Evolutionary conservation across 805 yeast genomes (phyloP), one percentile per base, ranked within the genome.

Genomic region (Jamesozyma gamospora): DNA sequence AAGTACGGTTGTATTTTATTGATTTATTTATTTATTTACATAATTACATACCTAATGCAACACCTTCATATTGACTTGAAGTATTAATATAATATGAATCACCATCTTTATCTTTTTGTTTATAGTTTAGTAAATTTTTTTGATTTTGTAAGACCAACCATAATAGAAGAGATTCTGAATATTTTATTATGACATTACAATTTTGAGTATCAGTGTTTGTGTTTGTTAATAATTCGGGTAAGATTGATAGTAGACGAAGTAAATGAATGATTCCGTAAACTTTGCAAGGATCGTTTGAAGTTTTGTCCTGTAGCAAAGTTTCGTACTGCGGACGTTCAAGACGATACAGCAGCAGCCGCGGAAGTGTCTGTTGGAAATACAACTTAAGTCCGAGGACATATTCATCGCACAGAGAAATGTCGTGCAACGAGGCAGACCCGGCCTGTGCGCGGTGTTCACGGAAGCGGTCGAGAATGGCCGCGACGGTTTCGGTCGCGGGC

Each of bases 201-300:
- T 87, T 76, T 42, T 77, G 79, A n/a, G 72, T 68, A 51, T 87
- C 96, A 87, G 87, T 82, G 8, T 77, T 64, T 1, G 95, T 77
- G 46, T 78, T 79, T 0, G 85, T 72, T 39, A 88, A 71, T n/a
- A 87, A 63, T 10, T 86, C 92, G 0, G 98, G 97, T 33, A 92
- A 62, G 1, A 83, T 68, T 13, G 84, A 80, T 47, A 87, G 66
- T 41, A 90, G 62, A 47, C 98, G 67, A 43, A 90, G 62, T 28
- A 92, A 63, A 60, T 88, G 96, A 50, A 84, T 88, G 1, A 80
- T 70, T 0, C 96, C 95, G 52, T 88, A 90, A 0, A 80, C 56
- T 2, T 70, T 67, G 14, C 49, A 38, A 11, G 44, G 40, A 19
- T 48, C 33, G 12, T 45, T 43, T 12, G 36, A 39, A 18, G 37